Evolutionary conservation across 2,329 filamentous ascomycete species (phyloP).

Genomic region (Juglanconis sp.): DNA sequence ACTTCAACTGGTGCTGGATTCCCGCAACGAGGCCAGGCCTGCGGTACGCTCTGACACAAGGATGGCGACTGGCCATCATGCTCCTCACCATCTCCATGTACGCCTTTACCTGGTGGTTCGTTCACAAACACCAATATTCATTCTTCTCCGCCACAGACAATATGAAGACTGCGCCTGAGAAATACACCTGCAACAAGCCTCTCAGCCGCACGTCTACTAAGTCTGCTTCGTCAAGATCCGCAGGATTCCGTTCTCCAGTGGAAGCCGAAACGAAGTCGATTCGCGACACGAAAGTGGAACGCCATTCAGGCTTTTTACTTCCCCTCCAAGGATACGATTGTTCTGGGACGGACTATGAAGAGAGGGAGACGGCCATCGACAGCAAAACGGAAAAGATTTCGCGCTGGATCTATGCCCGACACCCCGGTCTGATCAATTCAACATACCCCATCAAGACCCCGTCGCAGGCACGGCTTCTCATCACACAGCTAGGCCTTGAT

Average conservation of each 20-base stretch:
- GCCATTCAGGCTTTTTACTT: neutral
- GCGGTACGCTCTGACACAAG: conserved; percentile 41
- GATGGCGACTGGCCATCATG: conserved; percentile 43
- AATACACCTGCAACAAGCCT: neutral
- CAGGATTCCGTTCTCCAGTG: too few relatives aligned
- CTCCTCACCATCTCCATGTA: conserved; percentile 39
- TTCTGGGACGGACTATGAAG: neutral
- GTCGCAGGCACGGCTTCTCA: neutral
- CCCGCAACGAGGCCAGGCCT: conserved; percentile 31
- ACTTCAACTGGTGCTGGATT: conserved; percentile 45
- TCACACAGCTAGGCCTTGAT: neutral
- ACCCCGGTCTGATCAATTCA: neutral
- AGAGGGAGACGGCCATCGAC: neutral
- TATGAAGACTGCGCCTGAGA: neutral
- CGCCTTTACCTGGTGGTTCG: conserved; percentile 38
- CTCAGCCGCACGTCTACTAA: neutral
- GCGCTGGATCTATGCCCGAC: neutral
- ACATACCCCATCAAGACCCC: neutral
- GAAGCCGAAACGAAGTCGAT: neutral
- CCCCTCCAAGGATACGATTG: neutral
- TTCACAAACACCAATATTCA: conserved; percentile 16
- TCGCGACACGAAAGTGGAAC: neutral
- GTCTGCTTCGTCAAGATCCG: neutral
- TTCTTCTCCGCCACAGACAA: neutral
- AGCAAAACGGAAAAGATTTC: neutral